These are phyloP conservation scores for Elsinoe necatrix DNA, from an alignment of 2,329 filamentous ascomycete species.

Conservation along the genomic window DNA sequence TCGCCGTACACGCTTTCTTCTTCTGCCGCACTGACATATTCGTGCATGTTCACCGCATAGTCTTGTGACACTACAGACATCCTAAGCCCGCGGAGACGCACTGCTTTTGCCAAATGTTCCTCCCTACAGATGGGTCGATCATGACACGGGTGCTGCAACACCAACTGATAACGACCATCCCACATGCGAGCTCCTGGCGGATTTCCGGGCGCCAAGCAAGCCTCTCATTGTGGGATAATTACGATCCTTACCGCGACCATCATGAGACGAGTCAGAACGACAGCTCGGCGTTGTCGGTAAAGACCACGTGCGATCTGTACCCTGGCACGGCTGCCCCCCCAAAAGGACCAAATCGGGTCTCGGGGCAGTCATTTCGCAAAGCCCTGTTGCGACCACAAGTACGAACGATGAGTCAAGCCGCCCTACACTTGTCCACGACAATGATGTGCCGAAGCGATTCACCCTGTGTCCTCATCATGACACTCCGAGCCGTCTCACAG, in stretches of 20 bases:
- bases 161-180: not conserved
- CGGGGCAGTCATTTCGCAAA: not conserved
- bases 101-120: not conserved
- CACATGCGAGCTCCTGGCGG: not conserved
- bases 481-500: not conserved
- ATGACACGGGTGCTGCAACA: not conserved
- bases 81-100: not conserved
- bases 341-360: not conserved
- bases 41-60: conserved; percentile 10
- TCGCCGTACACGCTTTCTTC: not conserved
- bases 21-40: not conserved
- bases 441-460: not conserved
- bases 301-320: not conserved
- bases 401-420: conserved; percentile 9
- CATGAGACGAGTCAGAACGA: not conserved
- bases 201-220: not conserved
- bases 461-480: not conserved
- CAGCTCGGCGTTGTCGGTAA: not conserved
- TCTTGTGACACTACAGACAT: not conserved
- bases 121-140: not conserved
- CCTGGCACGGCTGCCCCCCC: not conserved
- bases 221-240: not conserved
- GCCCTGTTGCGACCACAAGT: not conserved
- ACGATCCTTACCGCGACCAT: not conserved
- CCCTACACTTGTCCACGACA: not conserved